phyloP scores from a whole-genome alignment of 1,284 basidiomycete species.

The Lignosus rhinocerotis region DNA sequence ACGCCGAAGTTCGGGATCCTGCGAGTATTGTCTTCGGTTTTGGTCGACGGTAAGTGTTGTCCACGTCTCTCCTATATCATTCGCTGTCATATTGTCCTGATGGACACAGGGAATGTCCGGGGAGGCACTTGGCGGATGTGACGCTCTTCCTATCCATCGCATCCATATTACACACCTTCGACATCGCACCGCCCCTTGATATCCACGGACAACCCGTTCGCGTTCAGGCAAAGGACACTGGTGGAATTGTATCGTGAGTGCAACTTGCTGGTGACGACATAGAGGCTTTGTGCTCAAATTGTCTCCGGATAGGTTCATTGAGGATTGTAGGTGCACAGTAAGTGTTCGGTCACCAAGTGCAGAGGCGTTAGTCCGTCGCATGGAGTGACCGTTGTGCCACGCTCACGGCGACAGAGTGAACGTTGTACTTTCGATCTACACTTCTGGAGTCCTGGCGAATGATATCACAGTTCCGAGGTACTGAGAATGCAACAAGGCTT shows the following conservation, averaged over 20 bases:
- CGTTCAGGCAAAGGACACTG: neutral
- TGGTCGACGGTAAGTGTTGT: slow-evolving; percentile 32
- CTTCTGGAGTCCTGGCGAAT: too few species aligned
- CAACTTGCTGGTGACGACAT: neutral
- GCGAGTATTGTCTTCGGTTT: slow-evolving; percentile 33
- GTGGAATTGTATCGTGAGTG: slow-evolving; percentile 4
- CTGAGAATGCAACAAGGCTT: too few species aligned
- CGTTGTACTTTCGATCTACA: too few species aligned
- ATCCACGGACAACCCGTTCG: neutral
- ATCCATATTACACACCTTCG: slow-evolving; percentile 8
- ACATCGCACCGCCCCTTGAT: slow-evolving; percentile 5
- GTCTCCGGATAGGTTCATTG: neutral
- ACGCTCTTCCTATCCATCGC: slow-evolving; percentile 8
- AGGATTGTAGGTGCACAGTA: slow-evolving; percentile 16
- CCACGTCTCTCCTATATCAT: neutral
- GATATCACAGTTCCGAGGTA: too few species aligned
- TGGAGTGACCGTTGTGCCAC: too few species aligned
- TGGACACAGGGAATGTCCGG: slow-evolving; percentile 10
- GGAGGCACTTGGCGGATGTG: slow-evolving; percentile 6
- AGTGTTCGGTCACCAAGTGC: too few species aligned
- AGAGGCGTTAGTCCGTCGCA: too few species aligned
- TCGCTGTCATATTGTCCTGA: neutral
- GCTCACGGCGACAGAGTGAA: too few species aligned
- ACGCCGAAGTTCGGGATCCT: slow-evolving; percentile 30
- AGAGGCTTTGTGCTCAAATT: neutral